Base-by-base conservation (phyloP, 2,329 filamentous ascomycete genomes). In the Fusarium pseudonygamai region DNA sequence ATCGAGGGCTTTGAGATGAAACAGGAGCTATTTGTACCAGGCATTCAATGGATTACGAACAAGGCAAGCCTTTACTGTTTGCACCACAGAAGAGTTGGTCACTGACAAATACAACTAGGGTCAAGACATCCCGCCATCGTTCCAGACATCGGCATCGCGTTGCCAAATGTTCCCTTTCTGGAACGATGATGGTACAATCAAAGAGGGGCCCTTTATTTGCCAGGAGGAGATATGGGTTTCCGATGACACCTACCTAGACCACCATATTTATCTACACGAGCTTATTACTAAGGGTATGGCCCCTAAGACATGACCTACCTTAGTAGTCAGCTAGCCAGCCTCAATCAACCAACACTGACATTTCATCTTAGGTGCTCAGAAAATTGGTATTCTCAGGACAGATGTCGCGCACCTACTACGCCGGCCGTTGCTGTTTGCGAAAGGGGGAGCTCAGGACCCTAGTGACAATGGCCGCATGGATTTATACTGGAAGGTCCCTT, bases 151-250 rank as follows among this genome's bases (percentile, higher is more conserved):
- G 11, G 50, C 20, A 5, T 0, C 1, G 5, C 30, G 28, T 2
- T 13, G 7, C 14, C 18, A 36, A 12, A 43, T 32, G 3, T 65
- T 46, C n/a, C 5, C 46, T 26, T 36, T 7, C 26, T 16, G 20
- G 18, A 39, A 45, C 1, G 3, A 0, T 2, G 12, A 39, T 18
- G 3, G 57, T 3, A 15, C 16, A 30, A 0, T 20, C 10, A 62
- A 62, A 14, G 6, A 10, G 0, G 24, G 40, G 10, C 28, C 32
- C 3, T 65, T 65, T 13, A 15, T 7, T 3, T 45, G 34, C 16
- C 16, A 28, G 14, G 62, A 65, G 8, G 46, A 65, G 9, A 39
- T 65, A 1, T 63, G 37, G 26, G 58, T 63, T 4, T 63, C 34
- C 4, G 58, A 65, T 7, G 5, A 22, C 3, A 11, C 20, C 10